These are phyloP conservation scores for Saitozyma sp. DNA, from an alignment of 768 basidiomycete genomes.

Conservation along the genomic window DNA sequence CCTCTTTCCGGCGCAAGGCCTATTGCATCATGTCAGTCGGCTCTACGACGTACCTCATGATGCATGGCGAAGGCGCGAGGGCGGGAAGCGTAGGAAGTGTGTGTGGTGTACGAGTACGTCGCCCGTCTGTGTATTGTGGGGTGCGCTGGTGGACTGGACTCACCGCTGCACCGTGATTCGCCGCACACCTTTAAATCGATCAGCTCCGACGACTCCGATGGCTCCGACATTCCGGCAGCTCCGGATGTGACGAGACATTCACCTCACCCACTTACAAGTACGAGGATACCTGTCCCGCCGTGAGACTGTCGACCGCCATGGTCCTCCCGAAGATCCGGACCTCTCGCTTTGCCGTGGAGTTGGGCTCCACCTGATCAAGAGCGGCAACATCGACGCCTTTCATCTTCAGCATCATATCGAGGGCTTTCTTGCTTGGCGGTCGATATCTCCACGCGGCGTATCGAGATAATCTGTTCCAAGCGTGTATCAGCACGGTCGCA, in stretches of 20 bases:
- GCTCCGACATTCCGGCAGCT: too few relatives aligned
- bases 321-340: constrained; percentile 14
- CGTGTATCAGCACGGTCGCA: not conserved
- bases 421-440: constrained; percentile 28
- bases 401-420: constrained; percentile 29
- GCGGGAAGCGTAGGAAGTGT: too few relatives aligned
- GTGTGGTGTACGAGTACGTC: too few relatives aligned
- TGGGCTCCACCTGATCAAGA: not conserved
- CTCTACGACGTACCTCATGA: too few relatives aligned
- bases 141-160: constrained; percentile 5
- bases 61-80: too few relatives aligned
- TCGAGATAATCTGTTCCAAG: not conserved
- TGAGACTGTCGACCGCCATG: constrained; percentile 2
- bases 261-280: constrained; percentile 15
- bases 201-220: constrained; percentile 6
- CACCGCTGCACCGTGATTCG: constrained; percentile 17
- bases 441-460: constrained; percentile 41
- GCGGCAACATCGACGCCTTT: constrained; percentile 11
- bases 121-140: too few relatives aligned
- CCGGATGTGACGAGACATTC: not conserved
- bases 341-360: not conserved
- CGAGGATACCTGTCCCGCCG: constrained; percentile 13
- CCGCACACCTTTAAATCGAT: constrained; percentile 9
- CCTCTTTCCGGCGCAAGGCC: too few relatives aligned
- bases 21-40: too few relatives aligned